phyloP scores from a whole-genome alignment of 2,329 filamentous ascomycete species.

The Phoma sp. region DNA sequence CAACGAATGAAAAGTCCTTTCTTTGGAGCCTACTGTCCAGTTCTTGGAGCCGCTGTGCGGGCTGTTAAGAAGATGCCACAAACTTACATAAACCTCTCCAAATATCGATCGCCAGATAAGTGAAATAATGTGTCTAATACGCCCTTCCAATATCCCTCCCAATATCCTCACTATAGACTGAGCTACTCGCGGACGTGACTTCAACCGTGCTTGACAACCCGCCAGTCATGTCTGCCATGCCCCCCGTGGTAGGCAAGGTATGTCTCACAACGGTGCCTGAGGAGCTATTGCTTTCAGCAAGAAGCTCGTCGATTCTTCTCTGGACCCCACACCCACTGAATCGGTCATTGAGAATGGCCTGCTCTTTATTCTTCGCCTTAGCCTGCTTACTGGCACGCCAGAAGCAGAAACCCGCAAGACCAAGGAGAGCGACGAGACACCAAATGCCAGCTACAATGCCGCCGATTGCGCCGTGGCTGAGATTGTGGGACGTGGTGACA shows the following conservation, averaged over 20 bases:
- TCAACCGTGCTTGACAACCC: not conserved
- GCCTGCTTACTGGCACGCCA: conserved; percentile 16
- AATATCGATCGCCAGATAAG: too few species aligned
- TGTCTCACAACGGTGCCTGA: not conserved
- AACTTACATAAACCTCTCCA: too few species aligned
- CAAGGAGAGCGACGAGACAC: not conserved
- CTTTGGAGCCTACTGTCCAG: too few species aligned
- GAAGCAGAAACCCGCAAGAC: conserved; percentile 7
- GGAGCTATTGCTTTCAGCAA: not conserved
- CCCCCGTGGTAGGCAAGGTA: not conserved
- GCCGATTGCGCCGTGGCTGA: conserved; percentile 1
- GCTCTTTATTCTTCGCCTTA: conserved; percentile 6
- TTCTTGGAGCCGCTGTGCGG: too few species aligned
- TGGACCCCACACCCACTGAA: conserved; percentile 13
- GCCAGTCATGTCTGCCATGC: not conserved
- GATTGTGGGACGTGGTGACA: not conserved
- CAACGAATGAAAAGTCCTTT: too few species aligned
- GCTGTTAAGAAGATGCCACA: too few species aligned
- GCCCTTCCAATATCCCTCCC: not conserved
- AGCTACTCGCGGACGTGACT: not conserved
- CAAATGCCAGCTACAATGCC: not conserved
- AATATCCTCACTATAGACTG: not conserved
- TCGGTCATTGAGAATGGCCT: conserved; percentile 14
- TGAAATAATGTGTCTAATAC: not conserved
- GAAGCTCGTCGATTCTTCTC: conserved; percentile 16